Evolutionary conservation across 148 eudicot genomes (phyloP), one percentile per base, ranked within the genome.

Genomic region (Chenopodium suecicum): DNA sequence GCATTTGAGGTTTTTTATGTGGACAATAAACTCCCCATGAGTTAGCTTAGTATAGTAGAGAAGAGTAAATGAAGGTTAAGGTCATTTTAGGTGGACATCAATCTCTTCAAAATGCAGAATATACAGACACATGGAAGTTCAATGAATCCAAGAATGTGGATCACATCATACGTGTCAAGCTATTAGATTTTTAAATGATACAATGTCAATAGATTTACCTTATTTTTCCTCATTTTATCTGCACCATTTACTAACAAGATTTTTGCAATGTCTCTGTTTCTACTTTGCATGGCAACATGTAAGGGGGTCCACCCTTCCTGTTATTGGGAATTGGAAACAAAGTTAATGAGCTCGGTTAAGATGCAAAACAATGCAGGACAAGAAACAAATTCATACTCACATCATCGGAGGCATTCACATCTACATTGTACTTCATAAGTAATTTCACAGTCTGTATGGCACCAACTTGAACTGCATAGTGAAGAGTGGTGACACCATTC

Each of bases 261-360:
- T 89, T 97, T 97, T 60, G 89, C 88, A 63, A 94, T 89, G 83
- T 92, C 90, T 90, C 97, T 89, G 86, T 89, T 94, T 91, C 98
- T 90, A 75, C 86, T 90, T 87, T 96, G 99, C 86, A 94, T 85
- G 63, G 99, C 98, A 76, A 96, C 85, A 82, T 96, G 99, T 83
- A 96, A 86, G 9, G 99, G 98, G 47, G 97, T 92, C 99, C 99
- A 94, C 67, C 96, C 97, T 85, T 92, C 98, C 99, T 94, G 91
- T 48, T 65, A 73, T 52, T 23, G 79, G 19, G 58, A 78, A 70
- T 32, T 22, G 19, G 44, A 64, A 79, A 58, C 19, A 27, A 79
- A 76, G 48, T 7, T 56, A 76, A 64, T 50, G 44, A 84, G 63
- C 73, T 76, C 7, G 14, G n/a, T 27, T 70, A 73, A 27, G 60